These are phyloP conservation scores for Cubamyces lactineus DNA, from an alignment of 768 basidiomycete species.

Conservation along the genomic window DNA sequence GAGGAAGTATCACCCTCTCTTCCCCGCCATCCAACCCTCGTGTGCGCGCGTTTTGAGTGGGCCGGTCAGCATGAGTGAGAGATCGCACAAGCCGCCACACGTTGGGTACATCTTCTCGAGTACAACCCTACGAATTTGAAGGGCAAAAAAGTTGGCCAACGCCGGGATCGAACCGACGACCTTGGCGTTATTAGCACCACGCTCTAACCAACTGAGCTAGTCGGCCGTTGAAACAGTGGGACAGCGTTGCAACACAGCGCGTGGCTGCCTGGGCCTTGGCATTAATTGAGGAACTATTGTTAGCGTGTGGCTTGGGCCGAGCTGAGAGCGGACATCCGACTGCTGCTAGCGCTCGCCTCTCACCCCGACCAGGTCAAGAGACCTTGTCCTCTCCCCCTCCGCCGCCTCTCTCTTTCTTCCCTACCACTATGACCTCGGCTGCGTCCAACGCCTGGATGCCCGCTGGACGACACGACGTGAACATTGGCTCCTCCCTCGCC, in stretches of 20 bases:
- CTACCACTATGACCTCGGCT: constrained; percentile 45
- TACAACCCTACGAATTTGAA: too few relatives aligned
- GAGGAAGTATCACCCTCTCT: constrained; percentile 8
- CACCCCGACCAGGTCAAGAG: not conserved
- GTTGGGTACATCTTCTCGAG: too few relatives aligned
- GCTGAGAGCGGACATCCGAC: not conserved
- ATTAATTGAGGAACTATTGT: not conserved
- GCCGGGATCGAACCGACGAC: constrained; percentile 32
- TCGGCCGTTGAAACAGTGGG: constrained; percentile 52
- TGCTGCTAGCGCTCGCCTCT: not conserved
- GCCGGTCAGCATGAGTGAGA: too few relatives aligned
- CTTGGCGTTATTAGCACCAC: constrained; percentile 71
- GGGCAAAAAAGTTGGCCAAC: constrained; percentile 21
- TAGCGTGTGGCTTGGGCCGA: constrained; percentile 6
- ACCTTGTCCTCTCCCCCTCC: constrained; percentile 1
- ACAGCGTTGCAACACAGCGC: not conserved
- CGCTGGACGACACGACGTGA: constrained; percentile 60
- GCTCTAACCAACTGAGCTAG: constrained; percentile 96
- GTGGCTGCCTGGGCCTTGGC: not conserved
- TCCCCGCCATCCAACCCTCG: too few relatives aligned
- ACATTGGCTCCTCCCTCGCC: constrained; percentile 63
- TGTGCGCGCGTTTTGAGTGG: too few relatives aligned
- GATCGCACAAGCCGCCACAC: too few relatives aligned
- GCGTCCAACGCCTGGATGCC: constrained; percentile 58
- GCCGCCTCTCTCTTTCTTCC: constrained; percentile 14